A percentile compares a stretch with the other conserved stretches of the same genome.
These are phyloP conservation scores for Mortierella alpina DNA, from an alignment of 192 early-diverging fungal genomes.

Conservation along the genomic window DNA sequence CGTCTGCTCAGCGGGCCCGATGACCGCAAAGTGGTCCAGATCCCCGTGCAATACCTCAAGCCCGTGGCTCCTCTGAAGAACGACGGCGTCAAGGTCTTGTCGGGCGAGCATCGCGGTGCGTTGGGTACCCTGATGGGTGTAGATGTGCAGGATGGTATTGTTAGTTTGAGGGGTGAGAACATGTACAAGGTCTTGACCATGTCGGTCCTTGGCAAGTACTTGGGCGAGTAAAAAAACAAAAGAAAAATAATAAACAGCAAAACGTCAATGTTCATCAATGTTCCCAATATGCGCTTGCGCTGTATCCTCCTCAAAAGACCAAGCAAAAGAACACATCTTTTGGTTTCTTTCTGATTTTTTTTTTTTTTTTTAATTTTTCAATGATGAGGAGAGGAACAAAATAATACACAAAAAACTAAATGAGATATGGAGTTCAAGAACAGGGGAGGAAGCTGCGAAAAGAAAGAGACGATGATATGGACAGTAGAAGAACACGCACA, in stretches of 20 bases:
- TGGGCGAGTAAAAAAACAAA: slow-evolving; percentile 16
- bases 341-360: slow-evolving; percentile 11
- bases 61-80: slow-evolving; percentile 75
- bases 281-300: no score
- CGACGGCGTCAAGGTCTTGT: slow-evolving; percentile 78
- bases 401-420: slow-evolving; percentile 4
- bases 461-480: neutral
- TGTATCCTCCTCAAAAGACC: no score
- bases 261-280: neutral
- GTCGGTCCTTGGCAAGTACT: slow-evolving; percentile 63
- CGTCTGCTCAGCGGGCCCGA: slow-evolving; percentile 50
- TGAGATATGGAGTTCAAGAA: slow-evolving; percentile 4
- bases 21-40: slow-evolving; percentile 40
- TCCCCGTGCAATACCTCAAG: slow-evolving; percentile 54
- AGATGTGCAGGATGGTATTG: slow-evolving; percentile 80
- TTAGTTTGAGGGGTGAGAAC: slow-evolving; percentile 68
- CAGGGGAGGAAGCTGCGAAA: neutral
- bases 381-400: neutral
- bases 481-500: neutral
- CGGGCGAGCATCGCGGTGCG: slow-evolving; percentile 66
- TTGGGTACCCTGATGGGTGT: slow-evolving; percentile 76
- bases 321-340: neutral
- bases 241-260: neutral
- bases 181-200: slow-evolving; percentile 69
- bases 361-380: slow-evolving; percentile 8